These are phyloP conservation scores for Jasminum sambac DNA, from an alignment of 257 asterid species.

Conservation along the genomic window DNA sequence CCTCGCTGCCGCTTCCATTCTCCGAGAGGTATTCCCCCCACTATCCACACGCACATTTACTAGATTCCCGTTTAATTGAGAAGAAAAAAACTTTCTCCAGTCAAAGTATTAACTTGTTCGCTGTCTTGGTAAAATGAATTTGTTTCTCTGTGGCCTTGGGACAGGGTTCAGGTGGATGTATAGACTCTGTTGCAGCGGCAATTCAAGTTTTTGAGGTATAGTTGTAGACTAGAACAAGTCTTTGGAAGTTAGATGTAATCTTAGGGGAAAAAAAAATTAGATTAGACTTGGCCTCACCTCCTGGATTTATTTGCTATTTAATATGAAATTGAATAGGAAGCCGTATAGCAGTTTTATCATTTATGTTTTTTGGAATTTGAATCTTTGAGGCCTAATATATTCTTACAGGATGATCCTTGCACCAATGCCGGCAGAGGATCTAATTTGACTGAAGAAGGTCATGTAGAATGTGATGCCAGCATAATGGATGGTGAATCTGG, in stretches of 20 bases:
- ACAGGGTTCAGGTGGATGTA: slow-evolving; percentile 68
- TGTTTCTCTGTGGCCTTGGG: slow-evolving; percentile 21
- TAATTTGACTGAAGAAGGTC: slow-evolving; percentile 88
- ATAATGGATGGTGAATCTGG: slow-evolving; percentile 90
- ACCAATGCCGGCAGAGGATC: slow-evolving; percentile 97
- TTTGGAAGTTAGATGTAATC: too few relatives aligned
- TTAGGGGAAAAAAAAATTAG: too few relatives aligned
- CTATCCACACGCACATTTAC: slow-evolving; percentile 6
- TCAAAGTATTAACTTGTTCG: not conserved
- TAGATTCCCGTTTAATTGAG: slow-evolving; percentile 15
- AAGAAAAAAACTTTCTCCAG: not conserved
- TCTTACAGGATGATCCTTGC: slow-evolving; percentile 80
- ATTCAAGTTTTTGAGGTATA: slow-evolving; percentile 85
- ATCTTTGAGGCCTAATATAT: slow-evolving; percentile 13
- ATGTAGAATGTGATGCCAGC: slow-evolving; percentile 95
- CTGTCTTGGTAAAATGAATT: slow-evolving; percentile 8
- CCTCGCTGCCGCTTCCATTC: slow-evolving; percentile 72
- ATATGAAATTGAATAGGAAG: too few relatives aligned
- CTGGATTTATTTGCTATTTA: too few relatives aligned
- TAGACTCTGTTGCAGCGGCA: slow-evolving; percentile 88
- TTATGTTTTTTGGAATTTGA: slow-evolving; percentile 9
- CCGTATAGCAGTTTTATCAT: not conserved
- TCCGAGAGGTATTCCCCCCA: slow-evolving; percentile 48
- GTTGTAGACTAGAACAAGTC: not conserved
- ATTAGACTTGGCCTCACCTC: too few relatives aligned